These are phyloP conservation scores for Quercus dentata DNA, from an alignment of 306 rosid genomes.

Conservation along the genomic window DNA sequence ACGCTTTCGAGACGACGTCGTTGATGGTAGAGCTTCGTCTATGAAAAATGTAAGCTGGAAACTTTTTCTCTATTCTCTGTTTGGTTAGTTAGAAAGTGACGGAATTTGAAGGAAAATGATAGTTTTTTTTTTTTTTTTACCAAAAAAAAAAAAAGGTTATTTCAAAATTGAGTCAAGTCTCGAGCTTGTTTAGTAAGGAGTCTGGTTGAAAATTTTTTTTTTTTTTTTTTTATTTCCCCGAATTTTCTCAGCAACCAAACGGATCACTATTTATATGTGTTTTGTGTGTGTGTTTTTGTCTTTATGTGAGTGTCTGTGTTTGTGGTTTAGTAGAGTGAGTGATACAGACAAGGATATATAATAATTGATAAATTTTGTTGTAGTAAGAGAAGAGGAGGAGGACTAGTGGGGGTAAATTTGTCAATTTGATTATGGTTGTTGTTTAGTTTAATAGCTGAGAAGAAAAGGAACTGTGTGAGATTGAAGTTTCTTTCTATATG, in stretches of 20 bases:
- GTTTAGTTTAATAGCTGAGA: not conserved
- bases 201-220: not conserved
- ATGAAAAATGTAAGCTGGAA: conserved; percentile 60
- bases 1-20: conserved; percentile 67
- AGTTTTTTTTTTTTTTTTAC: not conserved
- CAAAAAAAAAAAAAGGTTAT: not conserved
- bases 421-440: not conserved
- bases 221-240: not conserved
- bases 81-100: not conserved
- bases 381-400: not conserved
- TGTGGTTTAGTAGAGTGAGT: not conserved
- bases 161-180: too few relatives aligned
- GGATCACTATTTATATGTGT: not conserved
- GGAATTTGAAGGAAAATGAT: not conserved
- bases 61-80: not conserved
- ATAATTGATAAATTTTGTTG: not conserved
- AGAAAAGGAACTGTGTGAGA: conserved; percentile 10
- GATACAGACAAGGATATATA: too few relatives aligned
- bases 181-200: not conserved
- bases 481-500: not conserved
- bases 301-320: not conserved
- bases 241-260: not conserved
- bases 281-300: not conserved
- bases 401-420: not conserved
- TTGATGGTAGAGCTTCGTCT: conserved; percentile 53